phyloP scores from a whole-genome alignment of 1,284 basidiomycete species.

The Leucoagaricus sp. region DNA sequence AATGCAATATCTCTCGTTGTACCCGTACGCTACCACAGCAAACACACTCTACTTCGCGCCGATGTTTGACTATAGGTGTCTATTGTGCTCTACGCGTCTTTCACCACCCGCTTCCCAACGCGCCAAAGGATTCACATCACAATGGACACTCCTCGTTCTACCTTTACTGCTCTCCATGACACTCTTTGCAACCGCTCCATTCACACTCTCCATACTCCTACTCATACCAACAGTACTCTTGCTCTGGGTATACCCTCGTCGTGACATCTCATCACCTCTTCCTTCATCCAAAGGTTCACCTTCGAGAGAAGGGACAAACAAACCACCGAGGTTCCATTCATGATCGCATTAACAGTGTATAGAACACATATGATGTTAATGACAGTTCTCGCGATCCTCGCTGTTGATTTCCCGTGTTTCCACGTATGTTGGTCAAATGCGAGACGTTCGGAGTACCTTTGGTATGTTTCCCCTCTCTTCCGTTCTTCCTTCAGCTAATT shows the following conservation, averaged over 20 bases:
- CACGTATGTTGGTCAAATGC: conserved; percentile 87
- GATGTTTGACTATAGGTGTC: conserved; percentile 51
- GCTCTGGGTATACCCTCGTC: conserved; percentile 38
- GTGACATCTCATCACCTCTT: conserved; percentile 48
- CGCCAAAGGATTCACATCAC: conserved; percentile 45
- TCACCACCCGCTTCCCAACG: conserved; percentile 49
- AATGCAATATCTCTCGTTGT: conserved; percentile 75
- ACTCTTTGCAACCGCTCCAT: conserved; percentile 61
- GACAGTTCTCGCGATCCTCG: conserved; percentile 89
- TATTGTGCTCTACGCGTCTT: conserved; percentile 65
- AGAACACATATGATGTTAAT: conserved; percentile 95
- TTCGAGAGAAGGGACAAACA: conserved; percentile 6
- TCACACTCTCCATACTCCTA: conserved; percentile 53
- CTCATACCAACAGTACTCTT: conserved; percentile 43
- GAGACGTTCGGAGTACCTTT: conserved; percentile 93
- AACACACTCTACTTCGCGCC: conserved; percentile 4
- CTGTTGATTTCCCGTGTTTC: conserved; percentile 94
- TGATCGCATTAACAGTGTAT: conserved; percentile 85
- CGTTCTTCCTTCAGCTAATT: conserved; percentile 6
- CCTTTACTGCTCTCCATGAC: conserved; percentile 85
- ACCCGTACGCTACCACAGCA: conserved; percentile 59
- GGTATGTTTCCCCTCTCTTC: conserved; percentile 46
- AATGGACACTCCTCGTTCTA: conserved; percentile 69
- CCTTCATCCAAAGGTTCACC: conserved; percentile 27
- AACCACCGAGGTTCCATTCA: conserved; percentile 32